A percentile compares a stretch with the other conserved stretches of the same genome.
Conservation (phyloP, 2,329 filamentous ascomycete species). For the Stachybotrys chlorohalonatus region DNA sequence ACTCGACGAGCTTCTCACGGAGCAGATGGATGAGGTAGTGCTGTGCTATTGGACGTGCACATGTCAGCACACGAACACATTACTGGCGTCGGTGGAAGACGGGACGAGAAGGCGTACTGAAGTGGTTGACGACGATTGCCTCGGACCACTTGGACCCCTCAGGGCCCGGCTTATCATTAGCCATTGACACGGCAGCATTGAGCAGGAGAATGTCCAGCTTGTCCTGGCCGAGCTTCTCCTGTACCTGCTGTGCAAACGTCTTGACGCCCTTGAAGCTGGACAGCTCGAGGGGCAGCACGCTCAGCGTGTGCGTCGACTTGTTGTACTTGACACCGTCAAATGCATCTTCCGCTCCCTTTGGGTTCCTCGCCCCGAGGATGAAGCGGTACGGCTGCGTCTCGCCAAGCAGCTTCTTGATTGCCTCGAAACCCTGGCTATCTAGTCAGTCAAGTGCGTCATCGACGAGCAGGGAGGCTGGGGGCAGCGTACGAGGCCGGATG, state of each 20-base stretch:
- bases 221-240: slow-evolving; percentile 28
- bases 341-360: slow-evolving; percentile 27
- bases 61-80: slow-evolving; percentile 3
- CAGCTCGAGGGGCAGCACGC: slow-evolving; percentile 39
- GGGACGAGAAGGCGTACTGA: slow-evolving; percentile 26
- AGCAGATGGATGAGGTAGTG: slow-evolving; percentile 44
- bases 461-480: not conserved
- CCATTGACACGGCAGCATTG: slow-evolving; percentile 36
- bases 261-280: slow-evolving; percentile 33
- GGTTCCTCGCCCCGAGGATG: slow-evolving; percentile 41
- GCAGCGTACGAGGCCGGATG: slow-evolving; percentile 36
- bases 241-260: slow-evolving; percentile 34
- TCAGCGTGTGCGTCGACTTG: slow-evolving; percentile 26
- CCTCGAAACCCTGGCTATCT: slow-evolving; percentile 36
- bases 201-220: slow-evolving; percentile 40
- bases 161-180: slow-evolving; percentile 22
- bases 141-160: slow-evolving; percentile 41
- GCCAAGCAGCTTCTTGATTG: slow-evolving; percentile 39
- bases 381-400: slow-evolving; percentile 35
- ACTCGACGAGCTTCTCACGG: slow-evolving; percentile 35
- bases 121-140: slow-evolving; percentile 40
- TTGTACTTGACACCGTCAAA: slow-evolving; percentile 33
- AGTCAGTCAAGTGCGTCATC: not conserved
- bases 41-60: slow-evolving; percentile 28
- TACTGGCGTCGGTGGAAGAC: no score